A percentile compares a stretch with the other conserved stretches of the same genome.
phyloP scores from a whole-genome alignment of 2,329 filamentous ascomycete genomes.

The Xylaria sp. region DNA sequence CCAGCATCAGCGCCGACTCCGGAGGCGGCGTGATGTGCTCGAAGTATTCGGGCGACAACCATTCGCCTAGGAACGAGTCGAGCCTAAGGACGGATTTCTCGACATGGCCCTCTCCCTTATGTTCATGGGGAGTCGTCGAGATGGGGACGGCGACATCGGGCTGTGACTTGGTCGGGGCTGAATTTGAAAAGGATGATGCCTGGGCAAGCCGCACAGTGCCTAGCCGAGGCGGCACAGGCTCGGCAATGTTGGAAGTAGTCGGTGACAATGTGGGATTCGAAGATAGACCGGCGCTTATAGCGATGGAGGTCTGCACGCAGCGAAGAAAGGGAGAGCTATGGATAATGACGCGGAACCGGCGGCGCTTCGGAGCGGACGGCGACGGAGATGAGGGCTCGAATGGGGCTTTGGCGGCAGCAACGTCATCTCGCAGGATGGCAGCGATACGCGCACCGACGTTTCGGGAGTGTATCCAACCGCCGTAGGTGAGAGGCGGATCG shows the following conservation, averaged over 20 bases:
- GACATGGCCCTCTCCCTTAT: conserved; percentile 42
- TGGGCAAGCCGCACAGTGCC: conserved; percentile 38
- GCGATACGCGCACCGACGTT: conserved; percentile 85
- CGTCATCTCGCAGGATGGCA: conserved; percentile 68
- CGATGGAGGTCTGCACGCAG: conserved; percentile 91
- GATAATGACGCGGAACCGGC: conserved; percentile 80
- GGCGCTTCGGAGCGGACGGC: conserved; percentile 57
- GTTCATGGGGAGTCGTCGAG: background rate
- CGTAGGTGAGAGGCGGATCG: conserved; percentile 93
- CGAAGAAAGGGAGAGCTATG: conserved; percentile 94
- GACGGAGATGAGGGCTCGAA: conserved; percentile 42
- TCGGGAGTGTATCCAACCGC: conserved; percentile 89
- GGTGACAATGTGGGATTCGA: conserved; percentile 60
- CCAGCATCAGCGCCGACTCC: conserved; percentile 85
- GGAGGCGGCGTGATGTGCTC: conserved; percentile 92
- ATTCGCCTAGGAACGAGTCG: conserved; percentile 94
- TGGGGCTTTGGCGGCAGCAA: conserved; percentile 41
- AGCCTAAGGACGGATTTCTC: conserved; percentile 76
- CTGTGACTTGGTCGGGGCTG: conserved; percentile 35
- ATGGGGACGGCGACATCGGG: conserved; percentile 32
- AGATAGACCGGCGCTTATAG: conserved; percentile 84
- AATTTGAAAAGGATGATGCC: conserved; percentile 37
- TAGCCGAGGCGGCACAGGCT: conserved; percentile 41
- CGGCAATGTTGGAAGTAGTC: conserved; percentile 35
- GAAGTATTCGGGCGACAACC: conserved; percentile 93